Evolutionary conservation across 768 basidiomycete species (phyloP), one percentile per base, ranked within the genome.

Genomic region (Phylloporus arenicola): DNA sequence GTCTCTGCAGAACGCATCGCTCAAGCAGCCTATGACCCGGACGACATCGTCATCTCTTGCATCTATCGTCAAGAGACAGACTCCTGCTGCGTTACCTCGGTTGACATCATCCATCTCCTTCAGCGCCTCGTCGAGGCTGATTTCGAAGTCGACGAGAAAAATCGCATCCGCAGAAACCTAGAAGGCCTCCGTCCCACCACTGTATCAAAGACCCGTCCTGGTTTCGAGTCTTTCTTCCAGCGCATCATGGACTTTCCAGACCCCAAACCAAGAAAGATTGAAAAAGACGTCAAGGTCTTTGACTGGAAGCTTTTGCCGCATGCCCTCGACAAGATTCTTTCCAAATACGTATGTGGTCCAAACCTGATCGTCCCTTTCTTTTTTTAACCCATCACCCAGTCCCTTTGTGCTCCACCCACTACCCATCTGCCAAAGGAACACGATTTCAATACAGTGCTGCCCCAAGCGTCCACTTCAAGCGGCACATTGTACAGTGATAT

Each of bases 81-180:
- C 58, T 72, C 81, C 3, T 95, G 83, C 70, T 95, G 83, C 66
- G 84, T 94, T 58, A 98, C 95, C 35, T 94, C 92, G 0, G 95
- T 97, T 58, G 95, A 98, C 66, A 85, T 95, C 68, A 93, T 98
- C 61, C 90, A 86, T 65, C 78, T 98, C 27, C 81, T 98, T 47
- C 92, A 97, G 71, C 77, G 79, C 2, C 70, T 87, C 43, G 77
- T 81, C 35, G 90, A 86, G 39, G 70, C 72, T 3, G 77, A 86
- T 44, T 94, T 96, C 62, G 84, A 84, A 27, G 88, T 96, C 43
- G 92, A 96, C 68, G 95, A 97, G 76, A 97, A 95, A 77, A 97
- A 97, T 62, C 77, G 95, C 46, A 95, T 97, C 59, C 76, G 95
- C 54, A 79, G 94, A 50, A 98, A 98, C 68, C 74, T 99, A 27